phyloP scores from a whole-genome alignment of 2,329 filamentous ascomycete species.

The Macrophomina phaseolina region DNA sequence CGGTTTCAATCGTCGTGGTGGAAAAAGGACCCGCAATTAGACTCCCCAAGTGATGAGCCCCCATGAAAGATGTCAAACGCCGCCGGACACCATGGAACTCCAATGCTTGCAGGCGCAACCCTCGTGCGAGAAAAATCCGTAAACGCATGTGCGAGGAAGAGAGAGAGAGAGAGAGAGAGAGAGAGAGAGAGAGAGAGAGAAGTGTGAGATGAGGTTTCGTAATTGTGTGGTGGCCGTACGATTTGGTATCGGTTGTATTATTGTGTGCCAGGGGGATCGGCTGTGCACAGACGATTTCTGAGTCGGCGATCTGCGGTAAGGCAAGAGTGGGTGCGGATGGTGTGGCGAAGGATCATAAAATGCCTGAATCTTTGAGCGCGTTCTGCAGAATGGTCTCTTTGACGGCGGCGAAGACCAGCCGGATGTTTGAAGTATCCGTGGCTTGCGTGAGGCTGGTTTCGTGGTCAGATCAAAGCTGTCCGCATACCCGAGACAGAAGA shows the following conservation, averaged over 20 bases:
- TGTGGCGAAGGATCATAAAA: constrained; percentile 60
- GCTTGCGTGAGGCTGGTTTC: constrained; percentile 88
- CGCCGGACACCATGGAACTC: constrained; percentile 27
- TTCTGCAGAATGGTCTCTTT: constrained; percentile 99
- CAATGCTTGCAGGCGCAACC: constrained; percentile 27
- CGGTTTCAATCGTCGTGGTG: constrained; percentile 18
- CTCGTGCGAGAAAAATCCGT: constrained; percentile 27
- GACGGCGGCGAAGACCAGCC: constrained; percentile 95
- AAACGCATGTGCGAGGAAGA: constrained; percentile 19
- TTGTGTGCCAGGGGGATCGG: constrained; percentile 28
- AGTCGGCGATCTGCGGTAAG: constrained; percentile 27
- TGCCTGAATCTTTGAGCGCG: constrained; percentile 95
- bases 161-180: constrained; percentile 17
- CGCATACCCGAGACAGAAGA: constrained; percentile 16
- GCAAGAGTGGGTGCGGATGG: constrained; percentile 17
- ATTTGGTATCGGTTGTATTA: constrained; percentile 27
- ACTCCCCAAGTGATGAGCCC: constrained; percentile 16
- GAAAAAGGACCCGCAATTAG: constrained; percentile 20
- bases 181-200: constrained; percentile 16
- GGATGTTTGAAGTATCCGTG: constrained; percentile 97
- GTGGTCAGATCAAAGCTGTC: constrained; percentile 11
- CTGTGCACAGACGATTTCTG: constrained; percentile 28
- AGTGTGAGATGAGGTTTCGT: constrained; percentile 23
- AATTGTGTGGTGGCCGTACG: constrained; percentile 27
- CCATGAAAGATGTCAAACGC: constrained; percentile 23